Evolutionary conservation across 192 early-diverging fungal species (phyloP).

Genomic region (Spinellus fusiger): DNA sequence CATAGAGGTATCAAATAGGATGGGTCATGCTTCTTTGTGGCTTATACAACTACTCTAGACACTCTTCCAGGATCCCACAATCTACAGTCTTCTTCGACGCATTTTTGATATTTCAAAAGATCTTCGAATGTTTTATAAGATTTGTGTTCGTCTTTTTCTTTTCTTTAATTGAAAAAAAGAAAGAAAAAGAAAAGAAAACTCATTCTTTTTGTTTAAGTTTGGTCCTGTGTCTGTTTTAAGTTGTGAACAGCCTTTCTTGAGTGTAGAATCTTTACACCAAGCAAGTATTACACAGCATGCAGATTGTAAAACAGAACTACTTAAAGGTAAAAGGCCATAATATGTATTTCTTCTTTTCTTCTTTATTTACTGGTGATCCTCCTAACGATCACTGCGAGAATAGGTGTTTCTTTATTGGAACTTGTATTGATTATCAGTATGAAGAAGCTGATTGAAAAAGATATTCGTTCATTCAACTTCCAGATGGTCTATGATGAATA

Average conservation of each 20-base stretch:
- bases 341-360: too few species aligned
- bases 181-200: neutral
- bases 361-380: too few species aligned
- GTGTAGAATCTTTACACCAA: constrained; percentile 29
- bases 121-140: constrained; percentile 43
- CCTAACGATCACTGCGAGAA: neutral
- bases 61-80: constrained; percentile 37
- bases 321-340: constrained; percentile 45
- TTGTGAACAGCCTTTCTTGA: constrained; percentile 30
- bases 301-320: constrained; percentile 47
- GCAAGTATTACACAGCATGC: constrained; percentile 37
- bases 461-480: constrained; percentile 79
- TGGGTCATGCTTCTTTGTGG: neutral
- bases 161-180: neutral
- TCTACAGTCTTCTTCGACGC: constrained; percentile 39
- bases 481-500: constrained; percentile 94
- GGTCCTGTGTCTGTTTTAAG: constrained; percentile 37
- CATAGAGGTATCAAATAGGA: constrained; percentile 33
- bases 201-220: constrained; percentile 26
- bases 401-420: constrained; percentile 75
- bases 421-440: constrained; percentile 74
- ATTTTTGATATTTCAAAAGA: constrained; percentile 56
- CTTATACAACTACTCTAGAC: constrained; percentile 14
- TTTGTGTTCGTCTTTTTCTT: constrained; percentile 41
- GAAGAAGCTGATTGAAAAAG: constrained; percentile 60